Evolutionary conservation across 164 flowering plant genomes (phyloP).

Genomic region (Tetracentron sinense): DNA sequence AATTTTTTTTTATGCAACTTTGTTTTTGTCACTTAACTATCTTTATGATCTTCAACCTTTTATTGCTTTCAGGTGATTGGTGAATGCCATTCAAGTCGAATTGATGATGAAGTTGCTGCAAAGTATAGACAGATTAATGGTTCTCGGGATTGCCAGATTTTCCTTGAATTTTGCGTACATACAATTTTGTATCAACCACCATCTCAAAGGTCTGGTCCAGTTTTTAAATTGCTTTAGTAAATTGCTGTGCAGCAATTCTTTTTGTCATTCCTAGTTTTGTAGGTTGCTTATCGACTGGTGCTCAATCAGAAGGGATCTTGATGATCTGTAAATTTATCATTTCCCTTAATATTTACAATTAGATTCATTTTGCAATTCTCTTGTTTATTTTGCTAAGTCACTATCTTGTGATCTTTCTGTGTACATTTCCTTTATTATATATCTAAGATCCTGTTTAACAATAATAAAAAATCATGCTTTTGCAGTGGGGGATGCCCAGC

Average conservation of each 20-base stretch:
- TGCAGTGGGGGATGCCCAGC: constrained; percentile 57
- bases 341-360: no score
- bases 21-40: neutral
- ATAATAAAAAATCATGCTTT: constrained; percentile 14
- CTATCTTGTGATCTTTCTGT: no score
- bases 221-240: constrained; percentile 4
- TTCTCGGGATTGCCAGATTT: constrained; percentile 48
- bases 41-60: neutral
- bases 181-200: constrained; percentile 65
- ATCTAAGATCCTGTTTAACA: no score
- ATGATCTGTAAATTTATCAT: no score
- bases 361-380: no score
- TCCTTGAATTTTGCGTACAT: constrained; percentile 86
- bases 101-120: constrained; percentile 54
- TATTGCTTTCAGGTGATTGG: constrained; percentile 69
- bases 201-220: constrained; percentile 58
- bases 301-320: no score
- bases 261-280: no score
- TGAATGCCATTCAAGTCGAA: constrained; percentile 63
- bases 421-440: no score
- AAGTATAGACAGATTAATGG: constrained; percentile 45
- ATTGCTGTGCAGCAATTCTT: neutral
- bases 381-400: no score
- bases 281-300: no score
- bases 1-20: no score